These are phyloP conservation scores for Metarhizium anisopliae DNA, from an alignment of 2,329 filamentous ascomycete genomes.

Conservation along the genomic window DNA sequence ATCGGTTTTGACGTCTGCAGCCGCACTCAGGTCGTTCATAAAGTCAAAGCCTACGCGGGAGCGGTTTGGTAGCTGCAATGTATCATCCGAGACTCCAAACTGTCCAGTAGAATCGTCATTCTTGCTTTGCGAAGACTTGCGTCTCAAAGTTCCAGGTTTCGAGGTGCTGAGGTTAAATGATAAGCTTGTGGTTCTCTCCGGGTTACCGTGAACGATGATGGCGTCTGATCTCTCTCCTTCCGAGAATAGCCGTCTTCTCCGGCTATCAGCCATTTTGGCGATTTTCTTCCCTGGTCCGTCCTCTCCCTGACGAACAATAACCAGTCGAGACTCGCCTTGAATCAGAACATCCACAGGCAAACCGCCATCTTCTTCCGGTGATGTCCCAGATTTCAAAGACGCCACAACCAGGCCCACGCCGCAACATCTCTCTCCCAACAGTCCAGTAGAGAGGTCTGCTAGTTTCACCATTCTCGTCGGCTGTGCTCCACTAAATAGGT, in stretches of 20 bases:
- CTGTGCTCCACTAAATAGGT: conserved; percentile 46
- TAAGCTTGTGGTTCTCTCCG: conserved; percentile 26
- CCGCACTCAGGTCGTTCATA: conserved; percentile 39
- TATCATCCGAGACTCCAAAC: conserved; percentile 11
- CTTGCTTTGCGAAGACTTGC: conserved; percentile 18
- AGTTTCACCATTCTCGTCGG: conserved; percentile 48
- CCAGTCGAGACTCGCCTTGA: conserved; percentile 45
- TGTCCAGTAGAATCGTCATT: conserved; percentile 14
- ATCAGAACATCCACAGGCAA: conserved; percentile 45
- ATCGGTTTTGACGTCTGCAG: conserved; percentile 43
- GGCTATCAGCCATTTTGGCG: conserved; percentile 26
- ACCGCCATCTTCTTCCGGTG: conserved; percentile 22
- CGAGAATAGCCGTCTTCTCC: conserved; percentile 25
- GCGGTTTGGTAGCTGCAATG: conserved; percentile 18
- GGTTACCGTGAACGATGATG: conserved; percentile 46
- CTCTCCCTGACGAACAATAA: conserved; percentile 45
- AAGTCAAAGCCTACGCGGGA: conserved; percentile 38
- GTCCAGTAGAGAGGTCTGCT: conserved; percentile 40
- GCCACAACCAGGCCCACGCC: conserved; percentile 38
- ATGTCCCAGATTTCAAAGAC: conserved; percentile 15
- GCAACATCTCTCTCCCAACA: conserved; percentile 48
- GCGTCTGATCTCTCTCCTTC: conserved; percentile 36
- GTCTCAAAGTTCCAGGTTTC: conserved; percentile 28
- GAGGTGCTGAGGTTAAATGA: conserved; percentile 42
- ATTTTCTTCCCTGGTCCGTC: conserved; percentile 35